Evolutionary conservation across 2,329 filamentous ascomycete genomes (phyloP).

Genomic region (Fusarium sp.): DNA sequence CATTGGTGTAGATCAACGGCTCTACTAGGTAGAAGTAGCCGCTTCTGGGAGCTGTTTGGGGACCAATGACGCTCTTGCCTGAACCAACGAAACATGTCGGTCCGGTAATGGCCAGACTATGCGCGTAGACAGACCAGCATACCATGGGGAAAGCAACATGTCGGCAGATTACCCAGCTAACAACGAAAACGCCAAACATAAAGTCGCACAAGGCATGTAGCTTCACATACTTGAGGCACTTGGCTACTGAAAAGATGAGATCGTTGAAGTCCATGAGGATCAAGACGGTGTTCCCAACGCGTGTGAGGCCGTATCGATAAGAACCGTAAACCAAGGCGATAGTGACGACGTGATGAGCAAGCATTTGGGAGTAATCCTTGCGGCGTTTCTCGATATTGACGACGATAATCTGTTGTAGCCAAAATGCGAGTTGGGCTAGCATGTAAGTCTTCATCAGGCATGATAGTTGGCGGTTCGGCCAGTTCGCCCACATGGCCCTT

Average conservation of each 20-base stretch:
- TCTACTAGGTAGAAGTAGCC: conserved; percentile 75
- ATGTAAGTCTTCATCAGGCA: conserved; percentile 89
- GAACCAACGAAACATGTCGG: conserved; percentile 78
- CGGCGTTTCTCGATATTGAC: conserved; percentile 94
- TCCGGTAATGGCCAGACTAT: conserved; percentile 46
- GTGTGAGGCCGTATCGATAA: conserved; percentile 88
- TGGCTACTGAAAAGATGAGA: conserved; percentile 74
- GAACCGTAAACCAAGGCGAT: conserved; percentile 82
- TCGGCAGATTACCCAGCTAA: conserved; percentile 85
- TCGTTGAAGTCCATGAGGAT: conserved; percentile 95
- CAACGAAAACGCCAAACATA: conserved; percentile 88
- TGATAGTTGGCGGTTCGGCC: conserved; percentile 81
- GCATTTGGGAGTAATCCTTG: conserved; percentile 97
- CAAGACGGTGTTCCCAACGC: conserved; percentile 88
- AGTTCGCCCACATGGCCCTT: conserved; percentile 83
- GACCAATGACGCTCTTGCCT: conserved; percentile 66
- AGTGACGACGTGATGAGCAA: conserved; percentile 93
- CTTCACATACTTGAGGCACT: conserved; percentile 91
- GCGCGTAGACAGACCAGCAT: conserved; percentile 75
- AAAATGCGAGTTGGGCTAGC: conserved; percentile 89
- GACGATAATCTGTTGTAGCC: conserved; percentile 92
- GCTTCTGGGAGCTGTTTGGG: conserved; percentile 59
- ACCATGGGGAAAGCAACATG: conserved; percentile 84
- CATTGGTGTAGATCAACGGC: conserved; percentile 78
- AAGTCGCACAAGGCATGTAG: conserved; percentile 82